These are phyloP conservation scores for Cryphonectria japonica DNA, from an alignment of 2,329 filamentous ascomycete species.

Conservation along the genomic window DNA sequence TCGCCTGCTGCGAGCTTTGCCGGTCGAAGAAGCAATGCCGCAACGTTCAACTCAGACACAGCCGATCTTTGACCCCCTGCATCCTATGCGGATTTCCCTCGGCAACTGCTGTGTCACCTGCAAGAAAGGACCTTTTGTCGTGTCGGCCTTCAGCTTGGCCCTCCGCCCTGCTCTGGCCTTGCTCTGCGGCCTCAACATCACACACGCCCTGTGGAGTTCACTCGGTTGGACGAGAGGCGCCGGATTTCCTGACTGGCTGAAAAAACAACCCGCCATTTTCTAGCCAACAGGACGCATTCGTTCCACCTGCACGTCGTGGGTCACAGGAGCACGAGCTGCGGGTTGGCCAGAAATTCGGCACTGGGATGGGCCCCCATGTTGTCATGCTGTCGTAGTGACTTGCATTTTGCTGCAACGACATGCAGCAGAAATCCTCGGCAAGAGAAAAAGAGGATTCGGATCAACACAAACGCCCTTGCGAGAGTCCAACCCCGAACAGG, in stretches of 20 bases:
- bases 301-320: constrained; percentile 2
- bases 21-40: not conserved
- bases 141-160: constrained; percentile 9
- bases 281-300: constrained; percentile 24
- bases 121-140: not conserved
- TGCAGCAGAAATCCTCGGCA: constrained; percentile 10
- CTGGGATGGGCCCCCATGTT: not conserved
- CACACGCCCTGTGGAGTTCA: constrained; percentile 4
- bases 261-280: constrained; percentile 25
- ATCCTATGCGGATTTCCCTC: not conserved
- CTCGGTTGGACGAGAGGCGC: constrained; percentile 21
- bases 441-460: not conserved
- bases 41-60: constrained; percentile 8
- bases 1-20: not conserved
- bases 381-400: not conserved
- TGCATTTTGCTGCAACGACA: constrained; percentile 6
- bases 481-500: constrained; percentile 6
- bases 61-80: constrained; percentile 5
- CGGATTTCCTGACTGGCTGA: constrained; percentile 22
- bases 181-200: constrained; percentile 7
- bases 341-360: constrained; percentile 26
- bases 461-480: not conserved
- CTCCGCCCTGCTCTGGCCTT: too few relatives aligned
- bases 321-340: not conserved
- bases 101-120: constrained; percentile 14